phyloP scores from a whole-genome alignment of 1,284 basidiomycete species.

The Boletellus deceptivus region DNA sequence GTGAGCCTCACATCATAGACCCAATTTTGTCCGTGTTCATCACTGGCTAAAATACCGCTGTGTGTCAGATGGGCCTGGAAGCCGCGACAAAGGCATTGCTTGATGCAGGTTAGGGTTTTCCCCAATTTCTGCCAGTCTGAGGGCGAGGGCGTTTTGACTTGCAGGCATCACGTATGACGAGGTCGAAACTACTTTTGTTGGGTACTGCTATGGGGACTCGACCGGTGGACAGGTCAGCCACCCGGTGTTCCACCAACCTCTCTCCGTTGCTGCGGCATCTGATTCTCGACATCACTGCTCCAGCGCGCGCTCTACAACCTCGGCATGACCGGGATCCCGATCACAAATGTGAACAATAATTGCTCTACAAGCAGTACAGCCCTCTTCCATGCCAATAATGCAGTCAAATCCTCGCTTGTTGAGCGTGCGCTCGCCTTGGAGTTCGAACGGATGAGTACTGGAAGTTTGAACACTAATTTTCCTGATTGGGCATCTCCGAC shows the following conservation, averaged over 20 bases:
- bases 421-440: slow-evolving; percentile 82
- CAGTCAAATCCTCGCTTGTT: slow-evolving; percentile 65
- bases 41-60: background rate
- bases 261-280: background rate
- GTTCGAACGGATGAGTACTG: slow-evolving; percentile 84
- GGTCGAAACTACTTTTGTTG: slow-evolving; percentile 76
- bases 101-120: slow-evolving; percentile 60
- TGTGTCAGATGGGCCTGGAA: slow-evolving; percentile 3
- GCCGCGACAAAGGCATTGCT: slow-evolving; percentile 76
- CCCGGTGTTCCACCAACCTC: too few species aligned
- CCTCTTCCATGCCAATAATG: slow-evolving; percentile 64
- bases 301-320: slow-evolving; percentile 73
- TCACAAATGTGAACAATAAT: slow-evolving; percentile 85
- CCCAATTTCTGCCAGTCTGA: background rate
- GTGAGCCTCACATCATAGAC: slow-evolving; percentile 4
- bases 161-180: slow-evolving; percentile 77
- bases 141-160: background rate
- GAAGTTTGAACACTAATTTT: slow-evolving; percentile 71
- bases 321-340: slow-evolving; percentile 81
- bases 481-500: slow-evolving; percentile 65
- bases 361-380: slow-evolving; percentile 78
- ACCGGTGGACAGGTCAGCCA: slow-evolving; percentile 66
- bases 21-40: background rate
- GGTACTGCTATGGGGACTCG: slow-evolving; percentile 78
- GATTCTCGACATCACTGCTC: background rate